These are phyloP conservation scores for Hypomontagnella monticulosa DNA, from an alignment of 495 filamentous ascomycete species.

Conservation along the genomic window DNA sequence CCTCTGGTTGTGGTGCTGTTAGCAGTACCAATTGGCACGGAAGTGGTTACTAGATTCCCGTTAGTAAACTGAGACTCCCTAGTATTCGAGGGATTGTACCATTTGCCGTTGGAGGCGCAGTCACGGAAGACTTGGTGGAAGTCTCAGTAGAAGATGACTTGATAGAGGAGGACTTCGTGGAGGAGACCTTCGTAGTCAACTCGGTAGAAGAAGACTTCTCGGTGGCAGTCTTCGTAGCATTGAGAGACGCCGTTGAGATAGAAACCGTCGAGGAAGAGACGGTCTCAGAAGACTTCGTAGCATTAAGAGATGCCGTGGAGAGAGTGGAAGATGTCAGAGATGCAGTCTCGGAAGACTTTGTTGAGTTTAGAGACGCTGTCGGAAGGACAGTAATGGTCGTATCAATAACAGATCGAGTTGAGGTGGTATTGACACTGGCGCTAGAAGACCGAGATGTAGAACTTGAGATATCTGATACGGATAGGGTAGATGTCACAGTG, in stretches of 20 bases:
- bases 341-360: not conserved
- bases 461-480: not conserved
- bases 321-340: not conserved
- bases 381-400: not conserved
- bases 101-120: not conserved
- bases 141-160: no score
- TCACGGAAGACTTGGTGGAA: no score
- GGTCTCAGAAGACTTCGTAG: not conserved
- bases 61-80: not conserved
- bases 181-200: no score
- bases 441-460: not conserved
- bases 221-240: no score
- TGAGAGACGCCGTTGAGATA: not conserved
- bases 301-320: not conserved
- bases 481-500: not conserved
- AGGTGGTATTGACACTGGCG: not conserved
- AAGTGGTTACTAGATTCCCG: not conserved
- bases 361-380: not conserved
- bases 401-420: not conserved
- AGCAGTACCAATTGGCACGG: not conserved
- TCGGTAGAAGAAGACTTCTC: no score
- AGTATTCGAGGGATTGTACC: not conserved
- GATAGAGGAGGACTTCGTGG: no score
- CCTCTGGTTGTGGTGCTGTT: constrained; percentile 2
- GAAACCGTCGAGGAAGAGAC: not conserved